Base-by-base conservation (phyloP, 371 early-diverging fungal genomes). In the Nematocida ausubeli region DNA sequence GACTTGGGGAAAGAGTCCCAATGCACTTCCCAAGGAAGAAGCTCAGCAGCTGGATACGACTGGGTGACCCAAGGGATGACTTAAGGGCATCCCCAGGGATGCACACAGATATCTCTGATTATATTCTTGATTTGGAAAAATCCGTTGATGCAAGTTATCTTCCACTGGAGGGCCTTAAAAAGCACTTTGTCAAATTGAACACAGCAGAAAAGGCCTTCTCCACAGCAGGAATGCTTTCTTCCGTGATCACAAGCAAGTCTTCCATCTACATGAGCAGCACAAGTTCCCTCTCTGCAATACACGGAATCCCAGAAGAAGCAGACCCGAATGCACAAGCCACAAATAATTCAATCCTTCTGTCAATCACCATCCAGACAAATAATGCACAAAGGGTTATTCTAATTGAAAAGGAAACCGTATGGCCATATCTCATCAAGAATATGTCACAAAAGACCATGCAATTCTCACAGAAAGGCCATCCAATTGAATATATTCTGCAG, bases 21-120 rank as follows among this genome's bases (percentile, higher is more conserved):
- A 32, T 75, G 37, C 78, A 75, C 68, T 75, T 75, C 68, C 67
- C 78, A 40, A 75, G 47, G 66, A 75, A 75, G 42, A 64, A 64
- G 54, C 3, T 42, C 0, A 66, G 28, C 26, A 51, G 32, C 5
- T 75, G 78, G 78, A 75, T 75, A 34, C 34, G 67, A 3, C 34
- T 75, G 32, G 78, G 78, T 0, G 6, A 22, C 3, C 65, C 49
- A 1, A 28, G 34, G 0, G 37, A 24, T 24, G 54, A 54, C 24
- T 54, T 28, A n/a, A 28, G 24, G 24, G 7, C 24, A 9, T 12
- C 12, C n/a, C 24, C n/a, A 9, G 28, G 26, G 4, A 30, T 16
- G 14, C 19, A 19, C 9, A n/a, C 60, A 22, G 12, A 30, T 19
- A 54, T 54, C 12, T 7, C 51, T 1, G 70, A 58, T 24, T 58